Evolutionary conservation across 2,329 filamentous ascomycete species (phyloP).

Genomic region (Trichoderma harzianum): DNA sequence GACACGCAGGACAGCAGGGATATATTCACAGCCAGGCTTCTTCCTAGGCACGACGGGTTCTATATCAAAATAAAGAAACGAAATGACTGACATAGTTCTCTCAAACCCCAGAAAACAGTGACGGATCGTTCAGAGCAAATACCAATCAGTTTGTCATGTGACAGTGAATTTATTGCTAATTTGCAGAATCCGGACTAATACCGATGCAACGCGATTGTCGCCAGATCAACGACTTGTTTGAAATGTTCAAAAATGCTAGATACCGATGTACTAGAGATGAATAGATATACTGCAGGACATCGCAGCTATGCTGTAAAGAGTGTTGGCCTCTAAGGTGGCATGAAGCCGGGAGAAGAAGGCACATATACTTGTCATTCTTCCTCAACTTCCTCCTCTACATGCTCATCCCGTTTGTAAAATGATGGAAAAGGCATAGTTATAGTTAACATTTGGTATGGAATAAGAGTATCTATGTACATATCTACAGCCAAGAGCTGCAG

Average conservation of each 20-base stretch:
- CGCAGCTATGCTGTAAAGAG: background rate
- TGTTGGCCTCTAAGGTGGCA: background rate
- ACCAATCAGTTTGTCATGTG: background rate
- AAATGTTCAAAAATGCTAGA: too few relatives aligned
- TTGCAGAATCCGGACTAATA: background rate
- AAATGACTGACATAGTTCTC: background rate
- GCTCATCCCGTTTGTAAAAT: background rate
- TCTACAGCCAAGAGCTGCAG: background rate
- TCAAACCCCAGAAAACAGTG: background rate
- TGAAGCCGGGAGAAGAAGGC: background rate
- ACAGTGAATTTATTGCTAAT: background rate
- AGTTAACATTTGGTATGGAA: background rate
- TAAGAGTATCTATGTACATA: background rate
- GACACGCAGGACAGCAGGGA: too few relatives aligned
- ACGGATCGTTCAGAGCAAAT: background rate
- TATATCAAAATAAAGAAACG: background rate
- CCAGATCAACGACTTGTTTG: too few relatives aligned
- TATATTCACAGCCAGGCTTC: background rate
- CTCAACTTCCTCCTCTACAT: background rate
- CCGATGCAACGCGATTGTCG: too few relatives aligned
- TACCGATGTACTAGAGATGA: accelerated
- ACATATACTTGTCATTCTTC: background rate
- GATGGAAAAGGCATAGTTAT: background rate
- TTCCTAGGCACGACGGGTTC: accelerated
- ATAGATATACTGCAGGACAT: too few relatives aligned